Conservation (phyloP, 257 asterid genomes). For the Solanum etuberosum region DNA sequence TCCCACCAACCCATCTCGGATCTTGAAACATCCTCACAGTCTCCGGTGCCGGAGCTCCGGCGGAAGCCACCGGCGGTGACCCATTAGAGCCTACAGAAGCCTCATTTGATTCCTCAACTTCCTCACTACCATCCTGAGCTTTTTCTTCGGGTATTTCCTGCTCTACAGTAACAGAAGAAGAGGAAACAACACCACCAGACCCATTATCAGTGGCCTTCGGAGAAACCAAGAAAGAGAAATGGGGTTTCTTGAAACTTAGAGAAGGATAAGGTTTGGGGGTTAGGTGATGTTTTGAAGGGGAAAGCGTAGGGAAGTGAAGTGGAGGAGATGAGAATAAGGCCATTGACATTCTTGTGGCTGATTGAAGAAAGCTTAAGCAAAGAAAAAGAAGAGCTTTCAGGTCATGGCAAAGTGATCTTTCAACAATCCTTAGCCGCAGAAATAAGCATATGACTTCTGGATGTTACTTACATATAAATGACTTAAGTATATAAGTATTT, state of each 20-base stretch:
- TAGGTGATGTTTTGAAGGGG: conserved; percentile 18
- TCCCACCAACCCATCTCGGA: conserved; percentile 75
- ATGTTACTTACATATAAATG: background rate
- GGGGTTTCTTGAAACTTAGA: conserved; percentile 19
- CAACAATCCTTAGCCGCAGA: background rate
- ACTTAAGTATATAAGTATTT: too few relatives aligned
- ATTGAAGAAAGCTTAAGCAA: background rate
- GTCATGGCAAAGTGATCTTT: background rate
- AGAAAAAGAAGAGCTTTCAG: background rate
- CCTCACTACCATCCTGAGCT: background rate
- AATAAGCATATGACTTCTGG: background rate
- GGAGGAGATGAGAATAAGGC: conserved; percentile 53
- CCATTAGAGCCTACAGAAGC: conserved; percentile 47
- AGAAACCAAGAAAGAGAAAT: conserved; percentile 12
- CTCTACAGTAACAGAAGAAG: conserved; percentile 2
- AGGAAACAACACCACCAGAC: conserved; percentile 23
- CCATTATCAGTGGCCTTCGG: conserved; percentile 27
- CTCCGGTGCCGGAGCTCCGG: conserved; percentile 19
- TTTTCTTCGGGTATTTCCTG: background rate
- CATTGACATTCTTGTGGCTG: conserved; percentile 7
- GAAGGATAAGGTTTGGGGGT: conserved; percentile 16
- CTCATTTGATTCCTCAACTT: conserved; percentile 1
- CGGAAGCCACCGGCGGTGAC: conserved; percentile 15
- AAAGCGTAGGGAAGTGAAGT: conserved; percentile 30
- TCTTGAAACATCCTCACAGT: conserved; percentile 31